phyloP scores from a whole-genome alignment of 257 asterid species.

The Nicotiana noctiflora region DNA sequence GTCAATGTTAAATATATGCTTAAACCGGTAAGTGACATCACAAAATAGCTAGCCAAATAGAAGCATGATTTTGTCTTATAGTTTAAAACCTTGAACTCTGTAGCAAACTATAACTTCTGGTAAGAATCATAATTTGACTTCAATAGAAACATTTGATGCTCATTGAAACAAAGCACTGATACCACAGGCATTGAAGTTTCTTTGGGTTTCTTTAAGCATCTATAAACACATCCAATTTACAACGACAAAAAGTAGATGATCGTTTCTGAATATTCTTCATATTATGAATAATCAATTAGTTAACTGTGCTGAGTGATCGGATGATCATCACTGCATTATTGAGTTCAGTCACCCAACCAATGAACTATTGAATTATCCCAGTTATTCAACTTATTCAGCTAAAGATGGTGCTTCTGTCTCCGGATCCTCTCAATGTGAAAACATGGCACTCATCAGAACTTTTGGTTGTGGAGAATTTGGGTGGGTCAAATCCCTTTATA shows the following conservation, averaged over 20 bases:
- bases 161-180: not conserved
- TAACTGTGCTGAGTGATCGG: not conserved
- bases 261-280: not conserved
- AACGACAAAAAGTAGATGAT: not conserved
- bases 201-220: not conserved
- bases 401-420: too few species aligned
- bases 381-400: not conserved
- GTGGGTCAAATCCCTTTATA: not conserved
- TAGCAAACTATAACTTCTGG: not conserved
- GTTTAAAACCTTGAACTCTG: not conserved
- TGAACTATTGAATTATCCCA: not conserved
- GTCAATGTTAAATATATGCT: conserved; percentile 75
- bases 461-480: not conserved
- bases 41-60: not conserved
- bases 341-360: not conserved
- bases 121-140: not conserved
- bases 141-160: not conserved
- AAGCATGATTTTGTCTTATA: not conserved
- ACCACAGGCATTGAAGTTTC: not conserved
- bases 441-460: not conserved
- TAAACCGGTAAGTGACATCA: conserved; percentile 36
- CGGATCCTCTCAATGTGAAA: not conserved
- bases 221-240: not conserved
- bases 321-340: not conserved
- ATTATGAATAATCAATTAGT: not conserved